These are phyloP conservation scores for Aspergillus nidulans DNA, from an alignment of 495 filamentous ascomycete genomes.

Conservation along the genomic window DNA sequence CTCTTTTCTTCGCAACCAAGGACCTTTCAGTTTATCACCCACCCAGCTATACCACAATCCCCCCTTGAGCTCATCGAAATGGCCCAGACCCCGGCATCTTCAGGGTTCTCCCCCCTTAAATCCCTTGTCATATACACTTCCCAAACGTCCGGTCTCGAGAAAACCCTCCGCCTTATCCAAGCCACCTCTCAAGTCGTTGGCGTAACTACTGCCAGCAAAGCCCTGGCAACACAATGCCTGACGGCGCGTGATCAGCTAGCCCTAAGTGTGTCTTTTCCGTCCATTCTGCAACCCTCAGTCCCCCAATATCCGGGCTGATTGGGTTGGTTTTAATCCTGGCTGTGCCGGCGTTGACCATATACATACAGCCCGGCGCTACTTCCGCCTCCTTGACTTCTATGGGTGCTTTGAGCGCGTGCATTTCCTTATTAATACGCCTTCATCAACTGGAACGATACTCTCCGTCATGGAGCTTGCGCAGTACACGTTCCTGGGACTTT, in stretches of 20 bases:
- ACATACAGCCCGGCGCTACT: conserved; percentile 3
- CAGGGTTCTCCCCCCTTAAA: not conserved
- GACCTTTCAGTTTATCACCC: not conserved
- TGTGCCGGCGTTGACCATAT: not conserved
- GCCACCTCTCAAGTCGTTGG: not conserved
- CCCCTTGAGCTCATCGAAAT: not conserved
- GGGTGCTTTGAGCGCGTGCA: conserved; percentile 7
- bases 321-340: too few species aligned
- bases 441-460: not conserved
- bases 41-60: not conserved
- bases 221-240: not conserved
- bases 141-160: conserved; percentile 6
- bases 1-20: too few species aligned
- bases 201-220: not conserved
- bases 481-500: conserved; percentile 9
- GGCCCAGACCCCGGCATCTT: not conserved
- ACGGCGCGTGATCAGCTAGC: conserved; percentile 1
- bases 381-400: conserved; percentile 11
- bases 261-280: conserved; percentile 1
- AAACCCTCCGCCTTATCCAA: conserved; percentile 9
- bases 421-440: not conserved
- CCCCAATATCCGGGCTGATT: too few species aligned
- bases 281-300: too few species aligned
- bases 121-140: conserved; percentile 6
- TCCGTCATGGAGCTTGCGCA: conserved; percentile 1